Evolutionary conservation across 2,329 filamentous ascomycete genomes (phyloP).

Genomic region (Trichoderma arundinaceum): DNA sequence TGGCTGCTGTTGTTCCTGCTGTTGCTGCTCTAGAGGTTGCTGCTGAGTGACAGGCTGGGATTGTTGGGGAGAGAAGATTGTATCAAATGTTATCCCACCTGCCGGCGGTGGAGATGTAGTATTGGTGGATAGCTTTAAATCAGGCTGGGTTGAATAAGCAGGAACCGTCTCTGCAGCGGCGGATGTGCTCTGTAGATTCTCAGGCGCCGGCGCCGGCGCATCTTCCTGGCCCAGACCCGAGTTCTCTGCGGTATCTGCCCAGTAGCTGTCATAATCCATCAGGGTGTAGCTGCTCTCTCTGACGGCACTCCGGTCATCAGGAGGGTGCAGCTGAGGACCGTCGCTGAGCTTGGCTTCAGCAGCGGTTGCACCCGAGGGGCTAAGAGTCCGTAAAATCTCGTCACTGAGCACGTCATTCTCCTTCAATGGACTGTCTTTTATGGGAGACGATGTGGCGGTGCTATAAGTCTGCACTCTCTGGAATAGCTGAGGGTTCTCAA

Average conservation of each 20-base stretch:
- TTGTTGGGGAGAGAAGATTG: slow-evolving; percentile 19
- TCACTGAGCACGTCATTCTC: slow-evolving; percentile 75
- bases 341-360: slow-evolving; percentile 33
- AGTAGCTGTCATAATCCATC: slow-evolving; percentile 71
- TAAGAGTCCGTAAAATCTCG: slow-evolving; percentile 75
- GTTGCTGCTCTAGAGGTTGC: neutral
- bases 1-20: slow-evolving; percentile 17
- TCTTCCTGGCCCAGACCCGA: neutral
- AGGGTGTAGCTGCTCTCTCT: slow-evolving; percentile 68
- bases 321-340: slow-evolving; percentile 34
- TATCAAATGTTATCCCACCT: neutral
- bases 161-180: neutral
- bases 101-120: neutral
- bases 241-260: slow-evolving; percentile 50
- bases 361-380: slow-evolving; percentile 49
- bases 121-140: neutral
- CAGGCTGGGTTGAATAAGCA: neutral
- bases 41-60: neutral
- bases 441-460: slow-evolving; percentile 55
- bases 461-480: slow-evolving; percentile 54
- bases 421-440: slow-evolving; percentile 69
- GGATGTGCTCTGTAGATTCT: neutral
- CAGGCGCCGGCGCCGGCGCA: neutral
- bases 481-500: slow-evolving; percentile 44
- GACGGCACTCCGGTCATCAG: slow-evolving; percentile 33